Evolutionary conservation across 441 rosid species (phyloP).

Genomic region (Sinapis alba): DNA sequence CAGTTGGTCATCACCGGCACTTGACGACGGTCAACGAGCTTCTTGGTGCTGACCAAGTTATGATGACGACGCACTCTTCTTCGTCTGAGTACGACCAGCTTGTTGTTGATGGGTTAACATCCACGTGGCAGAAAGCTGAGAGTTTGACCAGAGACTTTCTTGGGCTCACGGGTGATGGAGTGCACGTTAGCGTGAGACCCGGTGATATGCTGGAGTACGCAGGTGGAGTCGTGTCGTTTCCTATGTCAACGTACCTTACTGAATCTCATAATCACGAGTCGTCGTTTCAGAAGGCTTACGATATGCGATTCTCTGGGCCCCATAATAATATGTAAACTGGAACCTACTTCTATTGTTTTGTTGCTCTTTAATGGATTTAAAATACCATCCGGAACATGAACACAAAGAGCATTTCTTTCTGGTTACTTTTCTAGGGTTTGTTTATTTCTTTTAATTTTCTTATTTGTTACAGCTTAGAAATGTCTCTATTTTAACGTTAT

Average conservation of each 20-base stretch:
- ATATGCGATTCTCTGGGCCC: slow-evolving; percentile 57
- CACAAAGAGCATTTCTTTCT: slow-evolving; percentile 16
- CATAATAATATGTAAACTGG: slow-evolving; percentile 18
- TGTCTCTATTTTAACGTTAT: neutral
- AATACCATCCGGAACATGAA: slow-evolving; percentile 8
- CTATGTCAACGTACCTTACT: slow-evolving; percentile 40
- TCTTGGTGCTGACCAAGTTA: slow-evolving; percentile 27
- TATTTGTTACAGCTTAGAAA: neutral
- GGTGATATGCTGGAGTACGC: slow-evolving; percentile 57
- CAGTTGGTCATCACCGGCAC: slow-evolving; percentile 43
- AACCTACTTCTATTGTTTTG: slow-evolving; percentile 22
- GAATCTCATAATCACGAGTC: slow-evolving; percentile 44
- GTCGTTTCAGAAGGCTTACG: slow-evolving; percentile 57
- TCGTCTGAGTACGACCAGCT: slow-evolving; percentile 42
- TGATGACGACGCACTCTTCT: slow-evolving; percentile 35
- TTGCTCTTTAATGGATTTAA: slow-evolving; percentile 15
- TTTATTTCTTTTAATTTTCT: neutral
- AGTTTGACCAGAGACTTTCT: slow-evolving; percentile 86
- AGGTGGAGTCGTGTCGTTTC: slow-evolving; percentile 57
- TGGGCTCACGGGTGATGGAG: slow-evolving; percentile 62
- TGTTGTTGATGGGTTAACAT: slow-evolving; percentile 39
- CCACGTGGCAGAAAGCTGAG: slow-evolving; percentile 73
- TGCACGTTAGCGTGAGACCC: slow-evolving; percentile 48
- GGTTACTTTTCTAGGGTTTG: slow-evolving; percentile 10
- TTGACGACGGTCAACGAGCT: slow-evolving; percentile 47